Percentiles rank a stretch among this genome's conserved stretches.
These are phyloP conservation scores for Sugiyamaella castrensis DNA, from an alignment of 1,139 yeast species.

Conservation along the genomic window DNA sequence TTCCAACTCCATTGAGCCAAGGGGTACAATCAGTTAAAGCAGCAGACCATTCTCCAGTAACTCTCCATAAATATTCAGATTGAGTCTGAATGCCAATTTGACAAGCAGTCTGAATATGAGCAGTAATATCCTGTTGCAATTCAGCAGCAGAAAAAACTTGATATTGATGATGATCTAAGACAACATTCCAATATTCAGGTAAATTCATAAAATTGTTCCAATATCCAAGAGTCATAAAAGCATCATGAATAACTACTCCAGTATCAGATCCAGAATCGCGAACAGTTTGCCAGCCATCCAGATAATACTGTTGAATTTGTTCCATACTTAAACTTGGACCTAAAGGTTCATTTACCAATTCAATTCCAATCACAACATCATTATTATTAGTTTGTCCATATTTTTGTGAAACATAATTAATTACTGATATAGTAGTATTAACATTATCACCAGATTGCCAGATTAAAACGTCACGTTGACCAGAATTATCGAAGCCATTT, in stretches of 20 bases:
- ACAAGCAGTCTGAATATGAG: conserved; percentile 65
- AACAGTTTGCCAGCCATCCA: conserved; percentile 51
- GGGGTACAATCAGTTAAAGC: conserved; percentile 91
- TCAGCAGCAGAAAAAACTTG: conserved; percentile 74
- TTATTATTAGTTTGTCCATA: conserved; percentile 64
- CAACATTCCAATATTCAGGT: conserved; percentile 58
- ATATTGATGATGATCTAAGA: conserved; percentile 88
- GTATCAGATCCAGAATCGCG: conserved; percentile 50
- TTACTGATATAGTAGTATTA: conserved; percentile 50
- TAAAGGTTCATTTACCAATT: conserved; percentile 85
- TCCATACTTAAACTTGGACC: conserved; percentile 64
- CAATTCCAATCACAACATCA: conserved; percentile 80
- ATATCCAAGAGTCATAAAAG: conserved; percentile 60
- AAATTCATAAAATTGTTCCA: conserved; percentile 56
- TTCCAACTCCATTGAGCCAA: conserved; percentile 89
- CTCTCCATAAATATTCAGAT: conserved; percentile 66
- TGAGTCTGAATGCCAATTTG: conserved; percentile 51
- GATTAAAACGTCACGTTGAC: conserved; percentile 61
- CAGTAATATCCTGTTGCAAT: conserved; percentile 53
- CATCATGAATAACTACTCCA: conserved; percentile 65
- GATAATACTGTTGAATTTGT: conserved; percentile 55
- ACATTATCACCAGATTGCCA: conserved; percentile 52
- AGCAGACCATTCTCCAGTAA: conserved; percentile 91
- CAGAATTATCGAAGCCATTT: conserved; percentile 95
- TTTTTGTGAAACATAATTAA: conserved; percentile 47